A percentile compares a stretch with the other conserved stretches of the same genome.
Evolutionary conservation across 2,329 filamentous ascomycete species (phyloP).

Genomic region (Pseudocercospora fijiensis): DNA sequence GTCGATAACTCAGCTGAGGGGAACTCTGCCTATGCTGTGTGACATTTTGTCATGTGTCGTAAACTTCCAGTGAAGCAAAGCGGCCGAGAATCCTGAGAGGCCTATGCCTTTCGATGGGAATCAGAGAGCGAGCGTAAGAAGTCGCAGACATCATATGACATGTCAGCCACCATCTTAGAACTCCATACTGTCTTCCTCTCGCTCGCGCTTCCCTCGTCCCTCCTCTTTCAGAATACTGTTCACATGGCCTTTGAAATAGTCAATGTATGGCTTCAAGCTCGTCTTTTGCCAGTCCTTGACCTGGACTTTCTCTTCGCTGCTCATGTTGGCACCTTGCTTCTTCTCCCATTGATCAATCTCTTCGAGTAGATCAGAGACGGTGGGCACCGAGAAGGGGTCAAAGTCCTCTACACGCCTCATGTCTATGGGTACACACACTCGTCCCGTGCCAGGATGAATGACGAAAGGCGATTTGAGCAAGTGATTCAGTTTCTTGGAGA

Average conservation of each 20-base stretch:
- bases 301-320: slow-evolving; percentile 47
- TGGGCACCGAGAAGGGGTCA: slow-evolving; percentile 85
- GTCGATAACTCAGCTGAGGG: too few species aligned
- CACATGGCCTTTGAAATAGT: slow-evolving; percentile 83
- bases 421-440: slow-evolving; percentile 95
- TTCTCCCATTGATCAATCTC: slow-evolving; percentile 83
- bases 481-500: slow-evolving; percentile 97
- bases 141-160: too few species aligned
- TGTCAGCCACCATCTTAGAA: slow-evolving; percentile 50
- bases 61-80: too few species aligned
- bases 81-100: too few species aligned
- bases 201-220: slow-evolving; percentile 52
- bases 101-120: too few species aligned
- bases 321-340: slow-evolving; percentile 47
- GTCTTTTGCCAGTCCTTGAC: slow-evolving; percentile 96
- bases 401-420: slow-evolving; percentile 71
- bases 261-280: slow-evolving; percentile 85
- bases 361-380: slow-evolving; percentile 72
- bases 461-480: slow-evolving; percentile 97
- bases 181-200: slow-evolving; percentile 63
- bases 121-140: too few species aligned
- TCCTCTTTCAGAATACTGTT: slow-evolving; percentile 75
- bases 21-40: too few species aligned
- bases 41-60: too few species aligned
- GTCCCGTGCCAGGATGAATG: slow-evolving; percentile 88